These are phyloP conservation scores for Cystobasidium sp. DNA, from an alignment of 1,284 basidiomycete species.

Conservation along the genomic window DNA sequence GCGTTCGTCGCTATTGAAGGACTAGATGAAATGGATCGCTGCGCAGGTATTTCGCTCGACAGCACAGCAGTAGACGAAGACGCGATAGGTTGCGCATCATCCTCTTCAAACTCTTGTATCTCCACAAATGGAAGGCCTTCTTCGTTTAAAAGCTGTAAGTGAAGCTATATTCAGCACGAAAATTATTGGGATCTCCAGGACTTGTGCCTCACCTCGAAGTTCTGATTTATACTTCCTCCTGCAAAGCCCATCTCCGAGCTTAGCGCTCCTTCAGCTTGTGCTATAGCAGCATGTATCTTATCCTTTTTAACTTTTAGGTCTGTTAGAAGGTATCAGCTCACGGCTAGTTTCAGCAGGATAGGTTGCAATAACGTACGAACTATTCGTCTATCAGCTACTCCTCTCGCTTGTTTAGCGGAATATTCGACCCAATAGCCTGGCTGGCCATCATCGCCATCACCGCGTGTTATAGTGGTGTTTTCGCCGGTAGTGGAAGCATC, in stretches of 20 bases:
- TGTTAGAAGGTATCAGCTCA: not conserved
- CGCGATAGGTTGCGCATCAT: not conserved
- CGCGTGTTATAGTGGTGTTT: too few species aligned
- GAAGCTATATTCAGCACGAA: not conserved
- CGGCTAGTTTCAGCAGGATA: not conserved
- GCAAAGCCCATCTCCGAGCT: conserved; percentile 38
- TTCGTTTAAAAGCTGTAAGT: conserved; percentile 32
- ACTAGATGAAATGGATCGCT: not conserved
- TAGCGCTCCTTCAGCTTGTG: conserved; percentile 24
- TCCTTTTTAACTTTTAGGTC: conserved; percentile 19
- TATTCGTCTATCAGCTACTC: conserved; percentile 20
- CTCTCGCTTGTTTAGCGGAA: conserved; percentile 34
- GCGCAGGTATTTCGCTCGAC: not conserved
- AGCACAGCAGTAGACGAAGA: not conserved
- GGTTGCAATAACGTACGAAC: conserved; percentile 8
- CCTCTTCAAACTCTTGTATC: conserved; percentile 42
- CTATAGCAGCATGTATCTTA: conserved; percentile 24
- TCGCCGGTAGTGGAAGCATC: not conserved
- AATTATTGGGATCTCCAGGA: not conserved
- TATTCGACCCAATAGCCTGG: conserved; percentile 41
- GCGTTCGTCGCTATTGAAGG: not conserved
- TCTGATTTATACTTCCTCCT: conserved; percentile 35
- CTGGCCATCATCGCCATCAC: not conserved
- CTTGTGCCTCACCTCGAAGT: conserved; percentile 14
- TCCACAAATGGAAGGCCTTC: conserved; percentile 42